Base-by-base conservation (phyloP, 2,329 filamentous ascomycete species). In the Diplodia mutila region DNA sequence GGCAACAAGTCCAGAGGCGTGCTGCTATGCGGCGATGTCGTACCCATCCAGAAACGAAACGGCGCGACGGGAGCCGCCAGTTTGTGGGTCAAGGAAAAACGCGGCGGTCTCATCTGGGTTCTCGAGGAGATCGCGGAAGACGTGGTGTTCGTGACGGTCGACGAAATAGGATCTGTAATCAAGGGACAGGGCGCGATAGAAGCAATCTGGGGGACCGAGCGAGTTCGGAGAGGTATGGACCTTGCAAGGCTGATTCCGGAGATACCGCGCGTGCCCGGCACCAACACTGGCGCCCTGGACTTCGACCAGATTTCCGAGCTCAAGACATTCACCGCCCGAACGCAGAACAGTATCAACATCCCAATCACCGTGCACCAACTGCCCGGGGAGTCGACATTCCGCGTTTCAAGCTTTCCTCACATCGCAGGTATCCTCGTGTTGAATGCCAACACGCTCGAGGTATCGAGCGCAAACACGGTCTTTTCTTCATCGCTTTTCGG, bases 71-170 rank as follows among this genome's bases (percentile, higher is more conserved):
- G 95, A 2, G 94, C 95, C 68, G 95, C 95, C 46, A 98, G 94
- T 79, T 82, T 99, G 48, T 99, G 95, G 95, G 95, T 99, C 3
- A 99, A 99, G 82, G 95, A 99, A 79, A 99, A 99, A 80, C 88
- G 90, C 59, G 89, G 93, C 64, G 94, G 94, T 11, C 81, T 99
- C 69, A 98, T 99, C 69, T 99, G 95, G 95, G 95, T 99, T 9
- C 81, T 99, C 2, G 95, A 99, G 78, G 95, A 99, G 80, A 98
- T 99, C 69, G 92, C 94, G 66, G 95, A 99, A 79, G 94, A 99
- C 76, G 90, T 95, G 48, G 93, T 92, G 4, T 87, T 88, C 69
- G 80, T 99, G 52, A 85, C 84, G 12, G 85, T 97, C 23, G 91
- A 96, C 75, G 90, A 93, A 67, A 89, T 92, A 32, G 93, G 93